Conservation (phyloP, 345 rosid species). For the Melaleuca alternifolia region DNA sequence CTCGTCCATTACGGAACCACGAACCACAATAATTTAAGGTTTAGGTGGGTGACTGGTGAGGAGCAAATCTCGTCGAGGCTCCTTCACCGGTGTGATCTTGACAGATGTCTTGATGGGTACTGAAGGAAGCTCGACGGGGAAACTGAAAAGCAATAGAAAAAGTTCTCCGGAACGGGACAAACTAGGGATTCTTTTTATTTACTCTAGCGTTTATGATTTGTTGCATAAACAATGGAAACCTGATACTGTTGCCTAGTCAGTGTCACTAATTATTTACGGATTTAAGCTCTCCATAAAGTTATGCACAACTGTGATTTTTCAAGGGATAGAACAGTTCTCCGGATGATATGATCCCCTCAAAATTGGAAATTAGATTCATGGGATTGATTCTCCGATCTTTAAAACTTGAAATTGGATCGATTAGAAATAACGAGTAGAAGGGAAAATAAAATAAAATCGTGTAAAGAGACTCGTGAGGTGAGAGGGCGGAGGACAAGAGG, state of each 20-base stretch:
- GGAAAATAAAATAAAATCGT: too few species aligned
- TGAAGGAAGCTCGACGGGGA: not conserved
- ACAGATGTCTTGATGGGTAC: not conserved
- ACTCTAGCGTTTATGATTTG: too few species aligned
- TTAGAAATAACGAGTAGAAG: too few species aligned
- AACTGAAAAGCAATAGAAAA: not conserved
- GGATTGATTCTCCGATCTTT: too few species aligned
- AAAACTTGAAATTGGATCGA: too few species aligned
- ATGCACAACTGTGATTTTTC: not conserved
- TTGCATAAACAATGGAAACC: not conserved
- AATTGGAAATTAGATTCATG: too few species aligned
- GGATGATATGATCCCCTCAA: too few species aligned
- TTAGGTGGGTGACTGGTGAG: not conserved
- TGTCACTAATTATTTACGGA: not conserved
- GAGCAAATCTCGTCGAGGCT: not conserved
- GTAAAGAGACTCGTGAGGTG: too few species aligned
- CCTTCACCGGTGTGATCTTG: not conserved
- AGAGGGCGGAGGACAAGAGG: too few species aligned
- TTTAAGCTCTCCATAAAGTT: not conserved
- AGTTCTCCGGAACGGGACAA: not conserved
- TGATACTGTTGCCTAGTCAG: not conserved
- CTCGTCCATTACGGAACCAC: not conserved
- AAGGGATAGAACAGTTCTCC: too few species aligned
- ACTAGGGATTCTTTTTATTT: not conserved
- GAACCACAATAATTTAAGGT: not conserved